phyloP scores from a whole-genome alignment of 148 eudicot genomes.

The Camellia japonica region DNA sequence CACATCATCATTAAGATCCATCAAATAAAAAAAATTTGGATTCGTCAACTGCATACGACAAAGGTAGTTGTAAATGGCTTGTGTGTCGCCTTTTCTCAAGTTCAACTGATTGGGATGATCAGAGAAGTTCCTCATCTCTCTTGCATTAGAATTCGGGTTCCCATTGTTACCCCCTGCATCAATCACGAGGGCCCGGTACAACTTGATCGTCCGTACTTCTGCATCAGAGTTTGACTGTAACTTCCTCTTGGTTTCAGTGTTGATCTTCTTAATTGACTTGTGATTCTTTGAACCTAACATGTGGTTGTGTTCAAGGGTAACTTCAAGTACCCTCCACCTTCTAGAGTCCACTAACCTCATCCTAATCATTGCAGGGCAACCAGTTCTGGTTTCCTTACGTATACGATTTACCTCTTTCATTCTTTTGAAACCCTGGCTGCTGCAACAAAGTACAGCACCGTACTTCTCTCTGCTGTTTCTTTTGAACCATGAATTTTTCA shows the following conservation, averaged over 20 bases:
- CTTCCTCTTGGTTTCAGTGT: constrained; percentile 39
- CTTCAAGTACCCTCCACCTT: constrained; percentile 76
- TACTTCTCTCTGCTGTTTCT: constrained; percentile 76
- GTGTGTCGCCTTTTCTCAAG: constrained; percentile 66
- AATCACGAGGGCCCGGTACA: constrained; percentile 64
- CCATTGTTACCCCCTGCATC: constrained; percentile 40
- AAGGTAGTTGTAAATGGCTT: constrained; percentile 65
- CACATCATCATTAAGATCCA: constrained; percentile 67
- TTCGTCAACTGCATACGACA: constrained; percentile 72
- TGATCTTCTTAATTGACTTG: constrained; percentile 47
- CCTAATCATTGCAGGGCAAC: constrained; percentile 75
- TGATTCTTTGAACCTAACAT: constrained; percentile 41
- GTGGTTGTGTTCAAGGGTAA: constrained; percentile 66
- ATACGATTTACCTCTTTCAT: constrained; percentile 63
- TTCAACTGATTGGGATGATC: constrained; percentile 42
- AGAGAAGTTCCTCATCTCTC: constrained; percentile 32
- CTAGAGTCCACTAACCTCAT: constrained; percentile 60
- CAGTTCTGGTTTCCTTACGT: constrained; percentile 79
- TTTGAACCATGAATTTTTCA: constrained; percentile 88
- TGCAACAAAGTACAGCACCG: constrained; percentile 93
- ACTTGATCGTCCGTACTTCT: constrained; percentile 49
- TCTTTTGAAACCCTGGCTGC: constrained; percentile 82
- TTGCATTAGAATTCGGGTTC: constrained; percentile 29
- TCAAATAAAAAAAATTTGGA: constrained; percentile 70
- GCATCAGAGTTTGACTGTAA: constrained; percentile 30